These are phyloP conservation scores for Danielia oregonensis DNA, from an alignment of 805 yeast species.

Conservation along the genomic window DNA sequence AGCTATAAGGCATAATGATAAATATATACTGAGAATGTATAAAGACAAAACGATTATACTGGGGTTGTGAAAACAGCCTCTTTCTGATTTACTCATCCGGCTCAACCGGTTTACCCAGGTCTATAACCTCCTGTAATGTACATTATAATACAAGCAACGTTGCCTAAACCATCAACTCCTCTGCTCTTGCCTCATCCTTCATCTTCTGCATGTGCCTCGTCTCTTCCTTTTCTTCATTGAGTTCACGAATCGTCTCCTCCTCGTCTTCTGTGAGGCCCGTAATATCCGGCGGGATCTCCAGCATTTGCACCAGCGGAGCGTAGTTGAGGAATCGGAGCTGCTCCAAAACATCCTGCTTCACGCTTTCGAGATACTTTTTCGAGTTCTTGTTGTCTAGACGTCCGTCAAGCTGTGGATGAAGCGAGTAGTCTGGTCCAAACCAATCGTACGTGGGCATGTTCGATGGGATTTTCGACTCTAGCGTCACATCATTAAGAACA, in stretches of 20 bases:
- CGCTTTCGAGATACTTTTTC: constrained; percentile 76
- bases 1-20: too few relatives aligned
- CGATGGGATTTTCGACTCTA: constrained; percentile 51
- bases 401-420: constrained; percentile 67
- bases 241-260: constrained; percentile 33
- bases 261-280: constrained; percentile 42
- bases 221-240: constrained; percentile 28
- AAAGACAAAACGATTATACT: too few relatives aligned
- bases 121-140: too few relatives aligned
- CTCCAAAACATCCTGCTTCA: constrained; percentile 72
- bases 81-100: too few relatives aligned
- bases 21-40: too few relatives aligned
- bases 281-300: constrained; percentile 74
- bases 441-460: constrained; percentile 72
- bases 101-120: too few relatives aligned
- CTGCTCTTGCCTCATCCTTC: constrained; percentile 26
- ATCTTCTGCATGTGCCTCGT: constrained; percentile 9
- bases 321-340: constrained; percentile 77
- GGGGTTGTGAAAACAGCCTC: too few relatives aligned
- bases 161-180: constrained; percentile 18
- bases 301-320: constrained; percentile 94
- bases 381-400: constrained; percentile 77
- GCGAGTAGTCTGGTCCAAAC: constrained; percentile 86
- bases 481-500: constrained; percentile 58
- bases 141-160: too few relatives aligned